Conservation (phyloP, 768 basidiomycete species). For the Pisolithus tinctorius region DNA sequence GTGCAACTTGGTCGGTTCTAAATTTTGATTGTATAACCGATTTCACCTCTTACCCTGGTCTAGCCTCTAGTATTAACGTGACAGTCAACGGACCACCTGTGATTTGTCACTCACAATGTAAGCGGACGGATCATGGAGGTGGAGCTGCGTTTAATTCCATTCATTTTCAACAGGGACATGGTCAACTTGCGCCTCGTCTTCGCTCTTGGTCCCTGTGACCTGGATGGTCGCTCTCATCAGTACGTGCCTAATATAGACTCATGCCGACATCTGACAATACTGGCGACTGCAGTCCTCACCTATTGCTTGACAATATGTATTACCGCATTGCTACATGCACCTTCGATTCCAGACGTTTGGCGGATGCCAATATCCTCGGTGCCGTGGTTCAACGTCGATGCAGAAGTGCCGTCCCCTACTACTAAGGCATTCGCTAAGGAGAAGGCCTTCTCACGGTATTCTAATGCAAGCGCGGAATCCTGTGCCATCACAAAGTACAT, state of each 20-base stretch:
- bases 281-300: conserved; percentile 32
- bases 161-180: conserved; percentile 27
- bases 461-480: conserved; percentile 8
- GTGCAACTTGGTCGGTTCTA: conserved; percentile 43
- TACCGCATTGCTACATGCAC: conserved; percentile 38
- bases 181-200: conserved; percentile 41
- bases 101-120: conserved; percentile 31
- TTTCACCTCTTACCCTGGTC: neutral
- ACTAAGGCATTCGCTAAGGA: conserved; percentile 8
- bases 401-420: conserved; percentile 1
- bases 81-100: conserved; percentile 38
- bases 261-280: neutral
- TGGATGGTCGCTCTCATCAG: conserved; percentile 45
- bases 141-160: conserved; percentile 1
- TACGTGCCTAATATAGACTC: conserved; percentile 23
- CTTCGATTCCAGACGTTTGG: conserved; percentile 45
- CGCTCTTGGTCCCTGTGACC: conserved; percentile 38
- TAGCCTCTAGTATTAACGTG: conserved; percentile 44
- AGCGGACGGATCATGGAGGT: conserved; percentile 8
- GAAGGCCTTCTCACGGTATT: conserved; percentile 4
- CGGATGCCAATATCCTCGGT: conserved; percentile 41
- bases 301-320: conserved; percentile 53
- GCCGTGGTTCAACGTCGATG: conserved; percentile 46
- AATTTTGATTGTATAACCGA: neutral
- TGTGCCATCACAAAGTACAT: conserved; percentile 24